Evolutionary conservation across 345 rosid genomes (phyloP), one percentile per base, ranked within the genome.

Genomic region (Anacardium occidentale): DNA sequence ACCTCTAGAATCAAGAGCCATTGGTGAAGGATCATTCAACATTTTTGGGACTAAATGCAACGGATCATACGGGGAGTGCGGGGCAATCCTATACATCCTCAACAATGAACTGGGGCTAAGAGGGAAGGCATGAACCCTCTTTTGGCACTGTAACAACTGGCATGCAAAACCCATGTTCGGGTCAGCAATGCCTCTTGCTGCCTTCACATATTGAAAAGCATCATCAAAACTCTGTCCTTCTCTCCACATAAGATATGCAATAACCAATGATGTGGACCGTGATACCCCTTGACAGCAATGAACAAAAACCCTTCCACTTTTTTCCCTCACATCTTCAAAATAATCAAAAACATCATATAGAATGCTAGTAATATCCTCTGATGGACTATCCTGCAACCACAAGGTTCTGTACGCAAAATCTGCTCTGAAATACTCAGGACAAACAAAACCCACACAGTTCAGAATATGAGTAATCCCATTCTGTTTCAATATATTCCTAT

Each of bases 161-260:
- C 98, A 96, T 70, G 99, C 97, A 74, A 96, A 96, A 48, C 99
- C 99, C 99, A 96, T 91, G 77, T 96, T 96, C 40, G 98, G 99
- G 80, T 96, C 99, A 64, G 98, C 97, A 68, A 96, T 96, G 62
- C 96, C 96, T 80, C 99, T 87, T 0, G 98, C 98, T 32, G 93
- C 89, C 87, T 96, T 96, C 56, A 96, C 99, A 62, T 88, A 88
- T 84, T 88, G 97, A 83, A 96, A 93, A 40, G 99, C 99, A 79
- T 93, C 99, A 68, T 96, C 99, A 64, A 93, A 96, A 82, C 92
- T 93, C 89, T 87, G 98, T 69, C 98, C 99, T 77, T 96, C 98
- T 79, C 99, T 87, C 99, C 99, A 96, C 93, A 96, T 96, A 32
- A 81, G 90, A 84, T 96, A 96, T 17, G 99, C 99, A 55, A 96